Evolutionary conservation across 176 grass and related monocot genomes (phyloP).

Genomic region (Eragrostis nindensis): DNA sequence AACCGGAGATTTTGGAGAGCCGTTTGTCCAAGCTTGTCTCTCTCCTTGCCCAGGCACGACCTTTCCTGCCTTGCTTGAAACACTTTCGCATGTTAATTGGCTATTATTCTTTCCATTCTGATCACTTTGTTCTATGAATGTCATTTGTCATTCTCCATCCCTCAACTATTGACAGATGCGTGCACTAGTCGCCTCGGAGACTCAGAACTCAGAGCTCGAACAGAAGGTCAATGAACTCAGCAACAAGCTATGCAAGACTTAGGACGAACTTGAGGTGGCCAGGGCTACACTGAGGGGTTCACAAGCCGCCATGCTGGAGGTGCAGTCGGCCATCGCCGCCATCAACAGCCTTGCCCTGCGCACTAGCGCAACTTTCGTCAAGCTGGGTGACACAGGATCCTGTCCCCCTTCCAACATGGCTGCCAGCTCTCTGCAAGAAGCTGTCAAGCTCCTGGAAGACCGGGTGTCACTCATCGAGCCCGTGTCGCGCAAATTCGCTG

Average conservation of each 20-base stretch:
- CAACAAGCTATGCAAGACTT: not conserved
- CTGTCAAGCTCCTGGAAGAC: constrained; percentile 9
- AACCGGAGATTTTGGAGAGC: not conserved
- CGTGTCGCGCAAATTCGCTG: not conserved
- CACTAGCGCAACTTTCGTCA: not conserved
- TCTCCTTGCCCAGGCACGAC: not conserved
- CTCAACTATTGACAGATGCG: not conserved
- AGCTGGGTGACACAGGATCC: not conserved
- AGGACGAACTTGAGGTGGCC: not conserved
- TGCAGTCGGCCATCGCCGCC: not conserved
- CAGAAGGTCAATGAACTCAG: not conserved
- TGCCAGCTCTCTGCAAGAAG: not conserved
- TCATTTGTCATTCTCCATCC: not conserved
- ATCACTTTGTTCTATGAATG: too few species aligned
- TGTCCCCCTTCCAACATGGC: not conserved
- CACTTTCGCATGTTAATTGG: not conserved
- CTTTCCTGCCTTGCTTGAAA: not conserved
- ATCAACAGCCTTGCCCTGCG: constrained; percentile 2
- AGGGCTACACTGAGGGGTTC: not conserved
- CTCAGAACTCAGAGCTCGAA: not conserved
- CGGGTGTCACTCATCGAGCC: not conserved
- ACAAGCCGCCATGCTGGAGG: not conserved
- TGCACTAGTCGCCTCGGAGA: not conserved
- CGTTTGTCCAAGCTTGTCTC: not conserved
- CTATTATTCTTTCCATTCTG: too few species aligned